Evolutionary conservation across 139 green algal species (phyloP).

Genomic region (Micromonas pusilla): DNA sequence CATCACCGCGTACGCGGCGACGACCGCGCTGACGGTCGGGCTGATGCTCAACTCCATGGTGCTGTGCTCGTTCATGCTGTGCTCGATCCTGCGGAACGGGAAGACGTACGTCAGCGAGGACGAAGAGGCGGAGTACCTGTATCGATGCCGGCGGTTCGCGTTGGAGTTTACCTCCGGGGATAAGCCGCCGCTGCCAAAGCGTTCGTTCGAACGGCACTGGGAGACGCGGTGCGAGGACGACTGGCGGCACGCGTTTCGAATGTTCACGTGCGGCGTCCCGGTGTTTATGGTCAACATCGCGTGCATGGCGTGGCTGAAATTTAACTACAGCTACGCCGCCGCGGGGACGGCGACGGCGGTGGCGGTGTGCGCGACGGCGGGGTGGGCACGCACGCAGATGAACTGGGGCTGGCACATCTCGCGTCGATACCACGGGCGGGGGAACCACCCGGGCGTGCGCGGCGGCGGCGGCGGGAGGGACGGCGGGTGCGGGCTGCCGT

Average conservation of each 20-base stretch:
- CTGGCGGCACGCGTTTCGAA: conserved; percentile 53
- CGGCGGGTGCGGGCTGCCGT: neutral
- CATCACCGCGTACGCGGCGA: conserved; percentile 14
- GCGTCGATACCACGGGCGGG: neutral
- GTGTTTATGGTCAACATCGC: conserved; percentile 27
- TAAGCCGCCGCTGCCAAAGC: conserved; percentile 47
- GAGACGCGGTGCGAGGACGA: conserved; percentile 49
- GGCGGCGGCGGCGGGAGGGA: neutral
- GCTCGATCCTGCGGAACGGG: conserved; percentile 43
- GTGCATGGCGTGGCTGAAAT: conserved; percentile 14
- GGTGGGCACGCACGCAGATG: conserved; percentile 4
- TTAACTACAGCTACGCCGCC: neutral
- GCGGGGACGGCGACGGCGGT: neutral
- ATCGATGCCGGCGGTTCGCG: conserved; percentile 34
- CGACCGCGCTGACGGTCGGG: conserved; percentile 30
- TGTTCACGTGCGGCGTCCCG: conserved; percentile 48
- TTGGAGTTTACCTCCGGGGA: conserved; percentile 28
- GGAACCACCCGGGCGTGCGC: neutral
- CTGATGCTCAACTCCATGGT: conserved; percentile 47
- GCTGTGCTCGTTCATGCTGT: conserved; percentile 43
- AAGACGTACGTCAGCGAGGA: conserved; percentile 48
- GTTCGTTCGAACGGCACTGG: conserved; percentile 63
- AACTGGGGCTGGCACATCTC: conserved; percentile 1
- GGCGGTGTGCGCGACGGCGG: neutral
- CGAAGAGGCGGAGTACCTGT: conserved; percentile 49